Base-by-base conservation (phyloP, 1,284 basidiomycete genomes). In the Microstroma glucosiphilum region DNA sequence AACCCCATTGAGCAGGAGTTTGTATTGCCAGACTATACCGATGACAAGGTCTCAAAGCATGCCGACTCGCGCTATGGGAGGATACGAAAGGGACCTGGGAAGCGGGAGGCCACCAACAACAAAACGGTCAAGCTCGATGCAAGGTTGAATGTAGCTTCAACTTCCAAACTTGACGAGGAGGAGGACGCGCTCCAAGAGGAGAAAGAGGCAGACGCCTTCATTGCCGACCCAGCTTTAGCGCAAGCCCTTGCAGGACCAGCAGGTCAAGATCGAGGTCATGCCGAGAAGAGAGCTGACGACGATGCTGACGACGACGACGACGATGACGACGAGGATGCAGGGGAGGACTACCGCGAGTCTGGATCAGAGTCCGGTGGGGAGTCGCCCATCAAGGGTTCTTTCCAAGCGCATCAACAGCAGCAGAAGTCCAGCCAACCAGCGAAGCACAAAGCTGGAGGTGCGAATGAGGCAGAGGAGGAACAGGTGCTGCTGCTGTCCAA, bases 401-500 rank as follows among this genome's bases (percentile, higher is more conserved):
- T 21, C 43, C 43, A 48, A 12, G 43, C 43, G 4, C 43, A 48
- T 17, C 43, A n/a, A 30, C 58, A 65, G 46, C 48, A 19, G 59
- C n/a, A 15, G 37, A 65, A 21, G 15, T 48, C 54, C 30, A 40
- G 19, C 57, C 30, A 53, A 67, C 30, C 60, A 54, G 15, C 30
- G 51, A 57, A 41, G 43, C 54, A 40, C 55, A 53, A 12, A 21
- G 21, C 21, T 41, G 9, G 11, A 40, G 49, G 13, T 19, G 51
- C 51, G 15, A 15, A 23, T 21, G 51, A 51, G 40, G 54, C 54
- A 40, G 60, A 64, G 1, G 62, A 62, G 40, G 54, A 57, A 46
- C 92, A 96, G 78, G 84, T 94, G 26, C 82, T 96, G 59, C 82
- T 84, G 70, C 89, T 96, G 87, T 87, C 86, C 61, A 92, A 89